Percentiles rank a stretch among this genome's conserved stretches.
Evolutionary conservation across 2,329 filamentous ascomycete genomes (phyloP).

Genomic region (Cercospora brassicicola): DNA sequence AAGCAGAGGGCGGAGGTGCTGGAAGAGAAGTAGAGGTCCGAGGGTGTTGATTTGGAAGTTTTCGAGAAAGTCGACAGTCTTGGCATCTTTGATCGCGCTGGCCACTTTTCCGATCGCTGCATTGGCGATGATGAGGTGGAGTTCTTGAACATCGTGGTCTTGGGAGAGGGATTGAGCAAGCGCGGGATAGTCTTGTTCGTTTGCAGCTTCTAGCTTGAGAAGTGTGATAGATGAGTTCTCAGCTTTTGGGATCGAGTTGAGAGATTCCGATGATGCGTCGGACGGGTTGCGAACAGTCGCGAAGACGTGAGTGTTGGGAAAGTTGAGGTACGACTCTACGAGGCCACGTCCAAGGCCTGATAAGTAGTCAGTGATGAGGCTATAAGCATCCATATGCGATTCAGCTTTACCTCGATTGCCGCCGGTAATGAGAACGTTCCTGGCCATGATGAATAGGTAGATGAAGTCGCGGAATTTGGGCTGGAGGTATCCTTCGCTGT

Average conservation of each 20-base stretch:
- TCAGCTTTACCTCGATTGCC: slow-evolving; percentile 4
- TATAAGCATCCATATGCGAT: background rate
- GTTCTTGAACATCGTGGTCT: slow-evolving; percentile 1
- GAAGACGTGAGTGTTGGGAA: slow-evolving; percentile 11
- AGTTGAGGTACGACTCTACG: slow-evolving; percentile 2
- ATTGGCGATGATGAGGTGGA: slow-evolving; percentile 18
- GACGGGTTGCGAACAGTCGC: slow-evolving; percentile 11
- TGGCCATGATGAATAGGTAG: background rate
- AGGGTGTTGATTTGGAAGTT: slow-evolving; percentile 15
- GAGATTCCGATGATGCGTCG: slow-evolving; percentile 5
- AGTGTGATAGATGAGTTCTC: background rate
- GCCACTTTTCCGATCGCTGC: slow-evolving; percentile 4
- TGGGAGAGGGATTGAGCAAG: background rate
- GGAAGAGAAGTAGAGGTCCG: slow-evolving; percentile 13
- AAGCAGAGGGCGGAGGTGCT: slow-evolving; percentile 2
- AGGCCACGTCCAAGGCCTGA: slow-evolving; percentile 17
- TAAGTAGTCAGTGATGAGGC: background rate
- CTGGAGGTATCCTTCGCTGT: background rate
- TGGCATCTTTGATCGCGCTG: background rate
- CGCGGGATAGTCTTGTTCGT: background rate
- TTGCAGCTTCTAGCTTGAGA: slow-evolving; percentile 8
- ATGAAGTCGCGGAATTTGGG: background rate
- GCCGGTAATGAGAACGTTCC: slow-evolving; percentile 5
- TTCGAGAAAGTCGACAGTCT: background rate
- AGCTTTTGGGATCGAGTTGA: slow-evolving; percentile 5